A percentile compares a stretch with the other conserved stretches of the same genome.
Conservation (phyloP, 768 basidiomycete genomes). For the Lactarius evosmus region DNA sequence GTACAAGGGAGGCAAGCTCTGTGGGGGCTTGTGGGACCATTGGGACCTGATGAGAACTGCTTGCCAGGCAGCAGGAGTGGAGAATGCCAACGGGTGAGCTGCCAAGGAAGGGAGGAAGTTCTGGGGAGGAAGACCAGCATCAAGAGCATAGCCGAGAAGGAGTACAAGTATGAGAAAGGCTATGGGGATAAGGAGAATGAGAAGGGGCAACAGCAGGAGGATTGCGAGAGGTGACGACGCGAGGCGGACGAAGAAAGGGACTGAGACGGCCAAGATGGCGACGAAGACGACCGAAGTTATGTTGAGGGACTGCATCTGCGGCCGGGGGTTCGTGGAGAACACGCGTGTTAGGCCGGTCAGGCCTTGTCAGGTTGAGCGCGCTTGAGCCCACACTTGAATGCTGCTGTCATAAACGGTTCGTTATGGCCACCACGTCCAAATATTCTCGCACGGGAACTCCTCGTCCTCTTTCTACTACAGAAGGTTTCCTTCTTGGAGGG, state of each 20-base stretch:
- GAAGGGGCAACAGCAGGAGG: slow-evolving; percentile 58
- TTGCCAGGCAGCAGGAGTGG: slow-evolving; percentile 93
- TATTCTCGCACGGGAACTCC: slow-evolving; percentile 2
- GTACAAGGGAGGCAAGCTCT: slow-evolving; percentile 62
- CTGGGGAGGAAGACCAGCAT: slow-evolving; percentile 39
- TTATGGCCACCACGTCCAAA: slow-evolving; percentile 9
- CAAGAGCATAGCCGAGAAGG: slow-evolving; percentile 56
- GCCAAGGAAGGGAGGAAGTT: slow-evolving; percentile 48
- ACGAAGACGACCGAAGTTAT: slow-evolving; percentile 51
- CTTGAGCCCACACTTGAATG: no score
- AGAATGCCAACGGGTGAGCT: slow-evolving; percentile 77
- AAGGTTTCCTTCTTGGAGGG: slow-evolving; percentile 87
- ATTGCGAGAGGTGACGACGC: slow-evolving; percentile 65
- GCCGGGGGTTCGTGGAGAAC: slow-evolving; percentile 4
- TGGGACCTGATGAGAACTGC: slow-evolving; percentile 84
- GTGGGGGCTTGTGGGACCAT: slow-evolving; percentile 76
- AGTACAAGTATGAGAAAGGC: slow-evolving; percentile 41
- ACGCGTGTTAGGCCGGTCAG: neutral
- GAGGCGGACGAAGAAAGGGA: slow-evolving; percentile 54
- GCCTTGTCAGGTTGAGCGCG: no score
- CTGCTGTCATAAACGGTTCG: neutral
- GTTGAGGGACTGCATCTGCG: slow-evolving; percentile 21
- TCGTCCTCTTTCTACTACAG: slow-evolving; percentile 56
- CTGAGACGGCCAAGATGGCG: slow-evolving; percentile 51
- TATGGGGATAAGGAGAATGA: slow-evolving; percentile 51